phyloP scores from a whole-genome alignment of 2,329 filamentous ascomycete genomes.

The Sclerotinia subarctica region DNA sequence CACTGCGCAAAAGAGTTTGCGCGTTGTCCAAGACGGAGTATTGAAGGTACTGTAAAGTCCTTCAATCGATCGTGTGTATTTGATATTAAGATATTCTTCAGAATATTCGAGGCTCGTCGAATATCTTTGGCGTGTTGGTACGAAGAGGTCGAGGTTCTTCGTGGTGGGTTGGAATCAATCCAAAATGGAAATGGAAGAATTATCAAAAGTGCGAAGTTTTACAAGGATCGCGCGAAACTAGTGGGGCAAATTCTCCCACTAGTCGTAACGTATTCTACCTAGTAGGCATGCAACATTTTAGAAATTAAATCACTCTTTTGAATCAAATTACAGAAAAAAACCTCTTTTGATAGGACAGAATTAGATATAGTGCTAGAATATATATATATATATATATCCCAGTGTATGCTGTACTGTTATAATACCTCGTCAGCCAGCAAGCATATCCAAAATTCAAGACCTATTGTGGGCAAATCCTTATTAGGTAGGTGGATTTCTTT shows the following conservation, averaged over 20 bases:
- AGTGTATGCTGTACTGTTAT: not conserved
- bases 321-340: too few species aligned
- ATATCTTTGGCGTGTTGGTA: conserved; percentile 15
- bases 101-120: conserved; percentile 16
- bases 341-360: not conserved
- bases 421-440: not conserved
- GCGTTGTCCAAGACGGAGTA: conserved; percentile 31
- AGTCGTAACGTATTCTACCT: too few species aligned
- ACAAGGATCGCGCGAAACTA: conserved; percentile 18
- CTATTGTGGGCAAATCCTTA: not conserved
- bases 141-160: conserved; percentile 15
- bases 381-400: not conserved
- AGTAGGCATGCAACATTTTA: not conserved
- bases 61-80: conserved; percentile 24
- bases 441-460: not conserved
- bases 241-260: conserved; percentile 9
- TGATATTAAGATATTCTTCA: not conserved
- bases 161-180: conserved; percentile 12
- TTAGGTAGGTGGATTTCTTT: not conserved
- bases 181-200: conserved; percentile 18
- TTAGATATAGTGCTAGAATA: too few species aligned
- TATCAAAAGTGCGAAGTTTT: conserved; percentile 20
- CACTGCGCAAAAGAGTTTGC: conserved; percentile 44
- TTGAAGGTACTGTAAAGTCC: conserved; percentile 30
- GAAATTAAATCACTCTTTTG: not conserved